phyloP scores from a whole-genome alignment of 768 basidiomycete genomes.

The Termitomyces sp. region DNA sequence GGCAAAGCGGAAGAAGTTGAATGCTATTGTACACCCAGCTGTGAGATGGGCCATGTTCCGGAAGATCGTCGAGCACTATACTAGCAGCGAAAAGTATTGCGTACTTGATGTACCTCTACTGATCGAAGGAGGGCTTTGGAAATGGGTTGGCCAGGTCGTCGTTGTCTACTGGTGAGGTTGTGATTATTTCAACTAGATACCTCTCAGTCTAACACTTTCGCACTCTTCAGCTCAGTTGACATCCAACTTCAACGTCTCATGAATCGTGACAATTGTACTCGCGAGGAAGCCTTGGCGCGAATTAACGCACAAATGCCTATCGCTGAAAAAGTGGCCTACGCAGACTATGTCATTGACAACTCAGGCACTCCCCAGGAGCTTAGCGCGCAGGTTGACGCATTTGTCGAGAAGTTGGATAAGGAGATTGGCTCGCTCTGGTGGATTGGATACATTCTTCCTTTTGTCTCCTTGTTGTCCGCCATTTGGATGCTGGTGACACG shows the following conservation, averaged over 20 bases:
- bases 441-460: conserved; percentile 27
- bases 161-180: conserved; percentile 85
- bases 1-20: conserved; percentile 66
- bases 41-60: conserved; percentile 78
- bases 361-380: conserved; percentile 74
- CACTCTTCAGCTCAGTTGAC: conserved; percentile 34
- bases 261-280: conserved; percentile 63
- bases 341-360: conserved; percentile 87
- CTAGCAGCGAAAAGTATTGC: conserved; percentile 73
- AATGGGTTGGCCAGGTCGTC: conserved; percentile 77
- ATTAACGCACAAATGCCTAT: conserved; percentile 82
- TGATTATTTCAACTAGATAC: background rate
- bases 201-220: background rate
- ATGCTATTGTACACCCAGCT: conserved; percentile 87
- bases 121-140: conserved; percentile 85
- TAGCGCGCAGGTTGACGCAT: conserved; percentile 44
- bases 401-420: conserved; percentile 42
- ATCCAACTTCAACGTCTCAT: conserved; percentile 84
- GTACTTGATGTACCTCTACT: conserved; percentile 90
- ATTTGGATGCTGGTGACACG: conserved; percentile 13
- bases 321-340: conserved; percentile 74
- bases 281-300: conserved; percentile 67
- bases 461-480: conserved; percentile 17
- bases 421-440: conserved; percentile 57
- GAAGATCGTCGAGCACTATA: conserved; percentile 67